These are phyloP conservation scores for Trichoderma asperelloides DNA, from an alignment of 495 filamentous ascomycete genomes.

Conservation along the genomic window DNA sequence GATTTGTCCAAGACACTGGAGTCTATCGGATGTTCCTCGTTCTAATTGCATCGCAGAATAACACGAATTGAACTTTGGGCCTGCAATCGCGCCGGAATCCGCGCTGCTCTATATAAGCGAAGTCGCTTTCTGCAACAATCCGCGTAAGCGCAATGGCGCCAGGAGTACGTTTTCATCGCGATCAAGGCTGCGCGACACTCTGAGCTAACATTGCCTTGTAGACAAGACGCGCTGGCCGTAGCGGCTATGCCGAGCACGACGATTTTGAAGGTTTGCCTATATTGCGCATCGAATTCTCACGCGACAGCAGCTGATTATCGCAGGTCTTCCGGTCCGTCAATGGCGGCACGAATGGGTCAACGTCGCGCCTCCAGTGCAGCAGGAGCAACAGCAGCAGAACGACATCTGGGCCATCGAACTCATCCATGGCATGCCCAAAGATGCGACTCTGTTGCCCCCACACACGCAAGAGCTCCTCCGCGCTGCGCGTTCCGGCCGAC, in stretches of 20 bases:
- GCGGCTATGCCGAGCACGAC: constrained; percentile 78
- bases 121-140: neutral
- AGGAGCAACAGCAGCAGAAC: constrained; percentile 42
- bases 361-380: constrained; percentile 54
- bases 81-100: neutral
- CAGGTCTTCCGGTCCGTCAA: constrained; percentile 77
- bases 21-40: neutral
- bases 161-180: constrained; percentile 18
- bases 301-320: constrained; percentile 1
- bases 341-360: constrained; percentile 70
- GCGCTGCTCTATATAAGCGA: neutral
- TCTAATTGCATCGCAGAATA: neutral
- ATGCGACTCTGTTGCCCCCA: constrained; percentile 68
- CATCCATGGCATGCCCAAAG: constrained; percentile 70
- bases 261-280: constrained; percentile 62
- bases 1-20: neutral
- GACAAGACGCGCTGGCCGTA: constrained; percentile 62
- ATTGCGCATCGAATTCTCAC: neutral
- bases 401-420: constrained; percentile 50
- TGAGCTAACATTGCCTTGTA: constrained; percentile 13
- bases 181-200: neutral
- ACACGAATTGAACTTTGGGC: neutral
- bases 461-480: constrained; percentile 79
- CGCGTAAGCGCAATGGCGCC: constrained; percentile 20
- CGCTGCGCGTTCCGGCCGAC: constrained; percentile 63